Percentiles rank a stretch among this genome's conserved stretches.
Evolutionary conservation across 108 stramenopile species (phyloP).

Genomic region (Cyclotella cryptica): DNA sequence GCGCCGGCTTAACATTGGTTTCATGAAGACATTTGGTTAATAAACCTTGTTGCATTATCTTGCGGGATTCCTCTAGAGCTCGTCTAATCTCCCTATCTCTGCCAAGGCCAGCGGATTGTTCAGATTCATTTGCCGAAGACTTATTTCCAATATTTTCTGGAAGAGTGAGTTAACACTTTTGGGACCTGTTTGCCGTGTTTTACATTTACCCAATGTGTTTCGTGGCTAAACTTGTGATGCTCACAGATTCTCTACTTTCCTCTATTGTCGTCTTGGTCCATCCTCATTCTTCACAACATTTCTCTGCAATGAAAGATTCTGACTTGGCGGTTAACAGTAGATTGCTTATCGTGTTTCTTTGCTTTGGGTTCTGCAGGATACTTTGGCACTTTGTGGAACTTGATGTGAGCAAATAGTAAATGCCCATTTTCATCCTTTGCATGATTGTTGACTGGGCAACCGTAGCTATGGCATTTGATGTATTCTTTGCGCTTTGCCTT

Average conservation of each 20-base stretch:
- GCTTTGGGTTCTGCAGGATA: constrained; percentile 1
- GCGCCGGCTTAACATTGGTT: no score
- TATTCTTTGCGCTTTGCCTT: not conserved
- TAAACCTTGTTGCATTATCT: not conserved
- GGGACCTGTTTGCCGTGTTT: constrained; percentile 6
- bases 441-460: constrained; percentile 9
- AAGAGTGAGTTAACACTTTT: constrained; percentile 6
- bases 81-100: not conserved
- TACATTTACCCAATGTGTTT: not conserved
- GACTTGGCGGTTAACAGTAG: not conserved
- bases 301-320: constrained; percentile 6
- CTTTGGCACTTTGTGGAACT: constrained; percentile 1
- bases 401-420: not conserved
- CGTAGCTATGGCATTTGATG: not conserved
- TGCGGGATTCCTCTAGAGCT: not conserved
- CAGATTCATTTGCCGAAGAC: constrained; percentile 1
- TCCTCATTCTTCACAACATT: constrained; percentile 11
- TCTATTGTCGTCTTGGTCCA: not conserved
- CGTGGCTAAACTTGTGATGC: constrained; percentile 14
- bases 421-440: not conserved
- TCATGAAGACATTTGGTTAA: not conserved
- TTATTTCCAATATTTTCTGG: constrained; percentile 11
- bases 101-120: not conserved
- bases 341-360: not conserved
- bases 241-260: constrained; percentile 8